Percentiles rank a stretch among this genome's conserved stretches.
Conservation (phyloP, 2,329 filamentous ascomycete genomes). For the Neopestalotiopsis clavispora region DNA sequence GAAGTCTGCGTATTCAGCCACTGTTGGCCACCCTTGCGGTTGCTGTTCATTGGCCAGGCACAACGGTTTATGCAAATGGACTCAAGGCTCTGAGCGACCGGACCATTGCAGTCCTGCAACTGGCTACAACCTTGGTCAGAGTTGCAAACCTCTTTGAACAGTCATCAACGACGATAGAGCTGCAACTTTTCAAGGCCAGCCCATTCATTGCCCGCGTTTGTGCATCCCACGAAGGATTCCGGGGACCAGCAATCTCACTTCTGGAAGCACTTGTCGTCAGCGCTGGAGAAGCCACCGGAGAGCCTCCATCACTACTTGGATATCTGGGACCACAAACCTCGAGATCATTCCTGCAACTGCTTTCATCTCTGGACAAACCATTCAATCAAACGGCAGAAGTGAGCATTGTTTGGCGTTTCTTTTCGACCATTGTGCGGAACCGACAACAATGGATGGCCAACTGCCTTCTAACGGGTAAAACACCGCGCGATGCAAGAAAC, state of each 20-base stretch:
- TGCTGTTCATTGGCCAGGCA: slow-evolving; percentile 61
- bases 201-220: slow-evolving; percentile 79
- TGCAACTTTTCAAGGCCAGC: slow-evolving; percentile 80
- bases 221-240: slow-evolving; percentile 70
- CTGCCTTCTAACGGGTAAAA: slow-evolving; percentile 86
- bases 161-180: slow-evolving; percentile 71
- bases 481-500: slow-evolving; percentile 76
- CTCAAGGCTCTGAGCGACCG: slow-evolving; percentile 63
- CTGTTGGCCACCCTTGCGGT: slow-evolving; percentile 73
- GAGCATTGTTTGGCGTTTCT: slow-evolving; percentile 79
- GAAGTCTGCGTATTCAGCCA: slow-evolving; percentile 77
- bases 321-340: slow-evolving; percentile 84
- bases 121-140: slow-evolving; percentile 74
- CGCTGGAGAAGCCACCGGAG: slow-evolving; percentile 67
- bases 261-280: slow-evolving; percentile 76
- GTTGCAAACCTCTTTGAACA: slow-evolving; percentile 68
- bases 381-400: slow-evolving; percentile 69
- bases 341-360: slow-evolving; percentile 79
- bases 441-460: slow-evolving; percentile 97
- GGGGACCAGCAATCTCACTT: slow-evolving; percentile 68
- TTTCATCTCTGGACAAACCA: slow-evolving; percentile 79
- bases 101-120: slow-evolving; percentile 65
- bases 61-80: slow-evolving; percentile 65
- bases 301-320: slow-evolving; percentile 92
- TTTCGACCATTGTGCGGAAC: slow-evolving; percentile 84